A percentile compares a stretch with the other conserved stretches of the same genome.
Conservation (phyloP, 1,284 basidiomycete species). For the Baeospora myosura region DNA sequence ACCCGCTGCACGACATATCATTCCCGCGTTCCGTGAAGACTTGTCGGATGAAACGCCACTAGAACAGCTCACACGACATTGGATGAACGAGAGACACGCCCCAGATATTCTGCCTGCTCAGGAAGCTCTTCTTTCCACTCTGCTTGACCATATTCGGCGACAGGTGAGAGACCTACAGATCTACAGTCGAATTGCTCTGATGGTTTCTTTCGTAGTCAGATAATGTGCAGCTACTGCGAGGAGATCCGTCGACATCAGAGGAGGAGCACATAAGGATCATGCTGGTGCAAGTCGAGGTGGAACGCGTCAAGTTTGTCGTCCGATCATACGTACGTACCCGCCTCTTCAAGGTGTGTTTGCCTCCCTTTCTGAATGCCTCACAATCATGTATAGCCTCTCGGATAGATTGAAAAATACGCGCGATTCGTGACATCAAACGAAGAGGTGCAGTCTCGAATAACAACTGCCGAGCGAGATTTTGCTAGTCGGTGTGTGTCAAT, state of each 20-base stretch:
- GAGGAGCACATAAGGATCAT: constrained; percentile 89
- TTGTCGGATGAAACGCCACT: constrained; percentile 42
- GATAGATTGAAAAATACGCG: constrained; percentile 81
- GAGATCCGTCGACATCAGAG: constrained; percentile 75
- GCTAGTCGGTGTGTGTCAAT: constrained; percentile 50
- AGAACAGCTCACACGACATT: constrained; percentile 66
- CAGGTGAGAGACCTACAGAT: constrained; percentile 53
- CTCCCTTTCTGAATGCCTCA: constrained; percentile 8
- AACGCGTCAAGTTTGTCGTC: constrained; percentile 85
- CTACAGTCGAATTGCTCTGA: neutral
- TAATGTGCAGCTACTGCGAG: constrained; percentile 60
- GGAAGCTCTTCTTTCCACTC: constrained; percentile 60
- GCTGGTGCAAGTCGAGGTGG: constrained; percentile 88
- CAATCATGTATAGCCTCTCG: constrained; percentile 2
- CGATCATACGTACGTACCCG: constrained; percentile 82
- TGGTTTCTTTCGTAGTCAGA: constrained; percentile 37
- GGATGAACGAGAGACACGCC: constrained; percentile 82
- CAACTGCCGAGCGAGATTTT: constrained; percentile 74
- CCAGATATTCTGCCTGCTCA: constrained; percentile 75
- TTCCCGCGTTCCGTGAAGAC: no score
- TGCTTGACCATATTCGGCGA: constrained; percentile 79
- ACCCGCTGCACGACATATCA: no score
- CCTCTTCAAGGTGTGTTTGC: constrained; percentile 64
- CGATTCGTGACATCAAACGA: constrained; percentile 66
- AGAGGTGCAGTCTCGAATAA: constrained; percentile 64